Conservation (phyloP, 78 protist genomes). For the Tieghemostelium lacteum region DNA sequence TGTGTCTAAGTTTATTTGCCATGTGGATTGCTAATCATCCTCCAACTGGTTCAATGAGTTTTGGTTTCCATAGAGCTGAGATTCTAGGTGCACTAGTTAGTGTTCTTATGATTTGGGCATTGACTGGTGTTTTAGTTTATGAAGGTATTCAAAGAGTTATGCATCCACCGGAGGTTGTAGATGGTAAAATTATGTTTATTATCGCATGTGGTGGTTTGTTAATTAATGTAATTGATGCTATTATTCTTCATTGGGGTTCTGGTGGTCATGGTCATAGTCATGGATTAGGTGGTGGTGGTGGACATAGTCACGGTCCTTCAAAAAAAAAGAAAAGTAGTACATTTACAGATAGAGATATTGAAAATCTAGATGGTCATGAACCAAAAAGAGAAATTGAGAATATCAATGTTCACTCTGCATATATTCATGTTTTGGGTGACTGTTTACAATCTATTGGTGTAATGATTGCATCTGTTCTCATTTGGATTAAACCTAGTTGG, state of each 20-base stretch:
- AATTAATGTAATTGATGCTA: conserved; percentile 76
- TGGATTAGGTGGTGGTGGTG: conserved; percentile 56
- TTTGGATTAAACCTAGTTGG: conserved; percentile 83
- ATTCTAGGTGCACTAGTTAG: conserved; percentile 87
- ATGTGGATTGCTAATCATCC: conserved; percentile 58
- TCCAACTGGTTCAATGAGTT: conserved; percentile 41
- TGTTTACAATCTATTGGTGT: conserved; percentile 90
- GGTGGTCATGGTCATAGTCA: conserved; percentile 55
- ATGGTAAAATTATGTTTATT: conserved; percentile 87
- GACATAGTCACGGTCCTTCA: background rate
- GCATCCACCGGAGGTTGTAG: conserved; percentile 69
- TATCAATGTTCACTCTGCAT: conserved; percentile 85
- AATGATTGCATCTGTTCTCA: conserved; percentile 77
- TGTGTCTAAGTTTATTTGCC: conserved; percentile 74
- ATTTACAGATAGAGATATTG: background rate
- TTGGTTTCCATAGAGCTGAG: conserved; percentile 84
- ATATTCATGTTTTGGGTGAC: conserved; percentile 91
- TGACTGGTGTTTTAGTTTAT: conserved; percentile 86
- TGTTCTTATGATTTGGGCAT: conserved; percentile 89
- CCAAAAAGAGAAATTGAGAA: conserved; percentile 6
- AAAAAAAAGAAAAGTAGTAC: background rate
- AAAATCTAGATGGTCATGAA: background rate
- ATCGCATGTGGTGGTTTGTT: conserved; percentile 80
- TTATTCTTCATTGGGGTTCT: conserved; percentile 33
- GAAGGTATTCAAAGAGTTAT: conserved; percentile 82